These are phyloP conservation scores for Digitaria exilis DNA, from an alignment of 202 grass and related monocot species.

Conservation along the genomic window DNA sequence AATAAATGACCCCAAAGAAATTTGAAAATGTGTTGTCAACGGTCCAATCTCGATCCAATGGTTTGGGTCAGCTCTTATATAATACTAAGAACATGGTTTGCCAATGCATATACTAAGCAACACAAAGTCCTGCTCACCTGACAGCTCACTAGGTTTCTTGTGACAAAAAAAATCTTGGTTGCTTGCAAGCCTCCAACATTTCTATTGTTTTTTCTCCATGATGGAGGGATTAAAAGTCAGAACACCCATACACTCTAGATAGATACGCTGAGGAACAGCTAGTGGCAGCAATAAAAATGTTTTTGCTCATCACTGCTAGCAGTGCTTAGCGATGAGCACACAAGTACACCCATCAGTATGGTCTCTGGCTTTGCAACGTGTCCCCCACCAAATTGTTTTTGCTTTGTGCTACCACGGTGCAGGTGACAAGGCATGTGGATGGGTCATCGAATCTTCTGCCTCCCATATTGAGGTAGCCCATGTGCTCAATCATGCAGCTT, in stretches of 20 bases:
- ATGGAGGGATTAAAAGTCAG: neutral
- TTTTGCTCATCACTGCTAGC: neutral
- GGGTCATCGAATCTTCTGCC: conserved; percentile 26
- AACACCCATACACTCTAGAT: neutral
- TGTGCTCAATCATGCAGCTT: conserved; percentile 28
- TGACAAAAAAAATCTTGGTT: neutral
- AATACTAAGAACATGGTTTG: too few species aligned
- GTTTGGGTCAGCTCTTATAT: neutral
- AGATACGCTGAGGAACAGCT: neutral
- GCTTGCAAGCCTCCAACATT: neutral
- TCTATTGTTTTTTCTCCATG: too few species aligned
- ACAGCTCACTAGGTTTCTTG: too few species aligned
- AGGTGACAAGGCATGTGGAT: conserved; percentile 26
- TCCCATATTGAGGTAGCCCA: conserved; percentile 40
- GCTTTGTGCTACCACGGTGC: neutral
- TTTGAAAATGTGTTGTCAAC: neutral
- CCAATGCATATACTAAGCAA: too few species aligned
- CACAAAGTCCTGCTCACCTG: too few species aligned
- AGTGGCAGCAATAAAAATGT: neutral
- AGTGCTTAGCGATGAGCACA: neutral
- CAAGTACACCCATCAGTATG: neutral
- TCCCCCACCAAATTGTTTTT: neutral
- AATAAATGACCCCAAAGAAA: neutral
- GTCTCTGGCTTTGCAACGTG: conserved; percentile 33
- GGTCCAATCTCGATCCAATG: conserved; percentile 7